These are phyloP conservation scores for Crataegus laevigata DNA, from an alignment of 306 rosid species.

Conservation along the genomic window DNA sequence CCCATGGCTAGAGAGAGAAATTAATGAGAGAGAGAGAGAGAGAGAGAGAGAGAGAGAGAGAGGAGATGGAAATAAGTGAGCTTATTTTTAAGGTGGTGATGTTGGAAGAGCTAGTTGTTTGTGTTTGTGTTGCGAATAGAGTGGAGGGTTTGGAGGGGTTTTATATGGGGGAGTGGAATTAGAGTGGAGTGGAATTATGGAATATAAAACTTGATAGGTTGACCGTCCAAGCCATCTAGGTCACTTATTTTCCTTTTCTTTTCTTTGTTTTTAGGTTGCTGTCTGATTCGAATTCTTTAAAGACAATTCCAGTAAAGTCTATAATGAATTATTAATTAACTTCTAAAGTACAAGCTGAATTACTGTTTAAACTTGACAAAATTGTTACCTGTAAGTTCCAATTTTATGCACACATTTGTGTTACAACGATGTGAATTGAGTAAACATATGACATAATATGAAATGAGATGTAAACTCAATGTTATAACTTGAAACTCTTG, in stretches of 20 bases:
- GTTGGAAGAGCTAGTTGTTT: not conserved
- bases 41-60: not conserved
- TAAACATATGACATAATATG: too few relatives aligned
- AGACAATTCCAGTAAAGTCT: not conserved
- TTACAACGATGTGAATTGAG: not conserved
- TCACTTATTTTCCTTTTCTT: not conserved
- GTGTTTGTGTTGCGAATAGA: not conserved
- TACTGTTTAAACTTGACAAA: not conserved
- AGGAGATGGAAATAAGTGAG: not conserved
- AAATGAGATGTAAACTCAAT: too few relatives aligned
- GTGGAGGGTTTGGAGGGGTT: not conserved
- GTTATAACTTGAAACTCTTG: too few relatives aligned
- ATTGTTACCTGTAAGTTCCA: not conserved
- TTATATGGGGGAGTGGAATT: not conserved
- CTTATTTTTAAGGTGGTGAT: not conserved
- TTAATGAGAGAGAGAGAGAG: not conserved
- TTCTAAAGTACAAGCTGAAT: not conserved
- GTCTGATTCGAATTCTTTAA: not conserved
- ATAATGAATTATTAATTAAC: not conserved
- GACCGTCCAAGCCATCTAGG: constrained; percentile 17
- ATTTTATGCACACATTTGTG: not conserved
- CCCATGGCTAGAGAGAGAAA: constrained; percentile 15
- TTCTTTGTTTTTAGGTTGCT: not conserved
- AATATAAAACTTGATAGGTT: not conserved
- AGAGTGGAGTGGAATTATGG: not conserved